Base-by-base conservation (phyloP, 768 basidiomycete species). In the Russula griseocarnosa region DNA sequence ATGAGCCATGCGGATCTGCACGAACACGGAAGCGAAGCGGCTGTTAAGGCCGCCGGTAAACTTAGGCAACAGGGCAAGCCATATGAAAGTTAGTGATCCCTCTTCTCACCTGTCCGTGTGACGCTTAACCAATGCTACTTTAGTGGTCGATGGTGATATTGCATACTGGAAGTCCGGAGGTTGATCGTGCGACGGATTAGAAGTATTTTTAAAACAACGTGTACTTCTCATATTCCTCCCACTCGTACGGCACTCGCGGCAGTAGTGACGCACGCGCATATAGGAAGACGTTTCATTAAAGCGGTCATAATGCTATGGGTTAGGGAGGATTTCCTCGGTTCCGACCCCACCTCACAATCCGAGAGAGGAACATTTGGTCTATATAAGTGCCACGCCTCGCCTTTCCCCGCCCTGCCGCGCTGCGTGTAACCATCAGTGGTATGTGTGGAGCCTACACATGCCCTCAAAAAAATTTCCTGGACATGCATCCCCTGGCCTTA, bases 41-140 rank as follows among this genome's bases (percentile, higher is more conserved):
- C 90, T 20, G 95, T 97, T 71, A 98, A 98, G 77, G 92, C 94
- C 26, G 92, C 90, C 20, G 96, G 96, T 36, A 97, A 95, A 78
- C 82, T 94, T 60, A 80, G 92, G 72, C 96, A 98, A 72, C 94
- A 97, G 74, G 96, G 96, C 67, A 98, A 98, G 75, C 90, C 94
- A 3, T 99, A 95, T 73, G 94, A 96, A 76, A 93, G 91, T 92
- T 66, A 69, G 90, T 81, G 5, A 24, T 34, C 9, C 32, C 42
- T 28, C 30, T 24, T 13, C 47, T 16, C 13, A 7, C 20, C 11
- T 28, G 18, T 36, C 42, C 26, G 16, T 22, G 28, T 49, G 26
- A 7, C 53, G 6, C 42, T 36, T 50, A 22, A 36, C 44, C 61
- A 53, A 26, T 36, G 36, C 38, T 57, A 0, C 58, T 5, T 5